Base-by-base conservation (phyloP, 345 rosid species). In the Carallia pectinifolia region DNA sequence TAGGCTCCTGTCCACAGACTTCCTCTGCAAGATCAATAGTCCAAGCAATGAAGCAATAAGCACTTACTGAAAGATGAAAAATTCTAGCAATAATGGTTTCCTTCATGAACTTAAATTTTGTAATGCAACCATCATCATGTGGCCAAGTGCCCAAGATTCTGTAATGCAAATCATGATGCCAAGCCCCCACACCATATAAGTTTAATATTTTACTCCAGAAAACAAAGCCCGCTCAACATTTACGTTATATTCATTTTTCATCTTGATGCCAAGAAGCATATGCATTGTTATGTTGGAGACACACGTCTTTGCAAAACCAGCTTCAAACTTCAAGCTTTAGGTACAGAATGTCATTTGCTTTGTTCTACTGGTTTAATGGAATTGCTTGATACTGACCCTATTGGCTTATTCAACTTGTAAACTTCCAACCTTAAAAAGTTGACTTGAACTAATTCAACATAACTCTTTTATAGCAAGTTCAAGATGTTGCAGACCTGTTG, bases 1-100 rank as follows among this genome's bases (percentile, higher is more conserved):
- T 95, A 92, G 47, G 75, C 87, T 75, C 97, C 98, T 23, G 98
- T 91, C 98, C 97, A 94, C 73, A 87, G 80, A 71, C 87, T 86
- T 79, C 96, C 93, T 71, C 97, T 91, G 72, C 58, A 76, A 71
- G 76, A 75, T 39, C 19, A 18, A 64, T 13, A 69, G 39, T 68
- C 55, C 47, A 58, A 73, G 62, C 19, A 19, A 66, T 37, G 18
- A 44, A 52, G 64, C 58, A 74, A 61, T 58, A 60, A 7, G 58
- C 29, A 48, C 71, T 4, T 19, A 23, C 23, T 65, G 58, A 56
- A 38, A 16, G 1, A 55, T 17, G 15, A 67, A 53, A 59, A 68
- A 61, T 63, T 74, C 64, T 2, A 52, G 50, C 44, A 19, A 53
- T 44, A 55, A 31, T 16, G 6, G 53, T 55, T 53, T 47, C 9